Conservation (phyloP, 306 rosid species). For the Dryas drummondii region DNA sequence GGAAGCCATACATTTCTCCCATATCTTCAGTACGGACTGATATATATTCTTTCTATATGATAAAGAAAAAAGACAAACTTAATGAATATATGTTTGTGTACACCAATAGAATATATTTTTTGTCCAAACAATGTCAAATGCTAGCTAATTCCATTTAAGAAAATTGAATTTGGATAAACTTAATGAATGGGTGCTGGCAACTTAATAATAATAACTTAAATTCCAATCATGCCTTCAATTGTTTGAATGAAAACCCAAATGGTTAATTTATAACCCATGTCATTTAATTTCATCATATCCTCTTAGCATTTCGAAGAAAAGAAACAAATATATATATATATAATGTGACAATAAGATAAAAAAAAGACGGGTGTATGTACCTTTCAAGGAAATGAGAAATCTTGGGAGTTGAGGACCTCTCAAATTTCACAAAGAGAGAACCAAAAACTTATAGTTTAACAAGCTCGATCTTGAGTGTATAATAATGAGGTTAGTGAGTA, state of each 20-base stretch:
- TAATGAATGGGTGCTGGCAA: background rate
- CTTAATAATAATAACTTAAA: background rate
- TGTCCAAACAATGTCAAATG: background rate
- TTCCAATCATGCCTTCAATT: no score
- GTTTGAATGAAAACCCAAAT: no score
- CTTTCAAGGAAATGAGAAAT: slow-evolving; percentile 9
- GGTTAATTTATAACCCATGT: no score
- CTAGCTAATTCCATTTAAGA: background rate
- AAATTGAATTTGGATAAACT: background rate
- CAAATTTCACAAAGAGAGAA: slow-evolving; percentile 19
- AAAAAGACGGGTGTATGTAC: slow-evolving; percentile 1
- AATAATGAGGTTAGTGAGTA: no score
- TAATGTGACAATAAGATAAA: background rate
- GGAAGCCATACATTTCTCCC: slow-evolving; percentile 89
- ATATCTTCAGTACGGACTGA: slow-evolving; percentile 36
- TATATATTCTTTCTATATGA: background rate
- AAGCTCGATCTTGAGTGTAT: no score
- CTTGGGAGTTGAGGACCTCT: slow-evolving; percentile 41
- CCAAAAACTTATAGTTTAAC: background rate
- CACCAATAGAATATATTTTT: background rate
- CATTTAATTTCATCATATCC: no score
- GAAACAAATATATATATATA: no score
- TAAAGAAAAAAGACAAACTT: background rate
- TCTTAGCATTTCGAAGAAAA: no score
- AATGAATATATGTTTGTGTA: no score